A percentile compares a stretch with the other conserved stretches of the same genome.
These are phyloP conservation scores for Cytospora leucostoma DNA, from an alignment of 2,329 filamentous ascomycete species.

Conservation along the genomic window DNA sequence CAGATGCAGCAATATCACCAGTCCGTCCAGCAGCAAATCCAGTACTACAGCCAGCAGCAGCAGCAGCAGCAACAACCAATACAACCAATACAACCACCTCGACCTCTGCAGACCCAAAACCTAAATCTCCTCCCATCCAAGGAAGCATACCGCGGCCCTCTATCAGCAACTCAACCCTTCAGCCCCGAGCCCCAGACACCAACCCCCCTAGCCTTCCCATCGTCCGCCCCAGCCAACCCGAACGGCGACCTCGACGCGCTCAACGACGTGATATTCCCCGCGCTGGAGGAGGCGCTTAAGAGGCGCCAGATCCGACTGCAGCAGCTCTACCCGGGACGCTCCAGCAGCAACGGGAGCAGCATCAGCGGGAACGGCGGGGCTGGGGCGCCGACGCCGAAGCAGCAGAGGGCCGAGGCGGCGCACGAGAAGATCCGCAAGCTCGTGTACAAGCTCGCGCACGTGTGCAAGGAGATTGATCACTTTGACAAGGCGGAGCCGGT, in stretches of 20 bases:
- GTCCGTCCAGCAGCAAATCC: conserved; percentile 33
- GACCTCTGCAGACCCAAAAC: conserved; percentile 26
- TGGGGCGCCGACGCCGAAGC: conserved; percentile 57
- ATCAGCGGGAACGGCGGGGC: conserved; percentile 40
- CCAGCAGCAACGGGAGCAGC: conserved; percentile 50
- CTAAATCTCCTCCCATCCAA: conserved; percentile 25
- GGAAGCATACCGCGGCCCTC: conserved; percentile 16
- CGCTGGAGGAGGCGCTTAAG: conserved; percentile 86
- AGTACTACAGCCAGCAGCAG: conserved; percentile 32
- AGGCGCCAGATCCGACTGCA: conserved; percentile 68
- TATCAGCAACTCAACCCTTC: conserved; percentile 21
- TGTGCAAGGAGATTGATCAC: conserved; percentile 88
- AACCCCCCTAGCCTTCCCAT: conserved; percentile 52
- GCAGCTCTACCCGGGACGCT: conserved; percentile 42
- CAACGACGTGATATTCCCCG: conserved; percentile 88
- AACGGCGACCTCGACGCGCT: conserved; percentile 80
- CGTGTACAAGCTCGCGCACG: conserved; percentile 77
- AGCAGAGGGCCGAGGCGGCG: conserved; percentile 68
- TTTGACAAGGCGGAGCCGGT: conserved; percentile 85
- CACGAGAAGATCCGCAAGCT: conserved; percentile 82
- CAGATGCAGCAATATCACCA: conserved; percentile 31
- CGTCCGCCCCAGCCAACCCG: conserved; percentile 56
- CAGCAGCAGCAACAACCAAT: conserved; percentile 32
- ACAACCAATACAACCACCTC: conserved; percentile 27
- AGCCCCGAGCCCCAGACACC: conserved; percentile 27